Conservation (phyloP, 352 stramenopile species). For the Blastocystis sp. region DNA sequence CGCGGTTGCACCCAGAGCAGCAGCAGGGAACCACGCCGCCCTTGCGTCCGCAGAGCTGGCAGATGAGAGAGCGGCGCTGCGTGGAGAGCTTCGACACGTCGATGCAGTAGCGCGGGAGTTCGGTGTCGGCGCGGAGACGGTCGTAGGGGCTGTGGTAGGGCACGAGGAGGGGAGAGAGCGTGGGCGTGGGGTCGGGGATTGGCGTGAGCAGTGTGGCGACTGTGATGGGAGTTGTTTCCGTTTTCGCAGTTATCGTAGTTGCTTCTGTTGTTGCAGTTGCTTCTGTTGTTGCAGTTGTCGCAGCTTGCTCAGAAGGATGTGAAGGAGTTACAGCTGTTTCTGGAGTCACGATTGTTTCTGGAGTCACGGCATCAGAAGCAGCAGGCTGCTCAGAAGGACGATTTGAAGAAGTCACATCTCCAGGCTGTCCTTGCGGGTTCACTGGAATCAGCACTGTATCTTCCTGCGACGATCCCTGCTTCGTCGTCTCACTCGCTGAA, state of each 20-base stretch:
- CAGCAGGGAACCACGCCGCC: conserved; percentile 53
- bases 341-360: too few species aligned
- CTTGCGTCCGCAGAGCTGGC: conserved; percentile 28
- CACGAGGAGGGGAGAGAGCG: not conserved
- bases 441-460: conserved; percentile 11
- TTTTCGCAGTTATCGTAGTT: too few species aligned
- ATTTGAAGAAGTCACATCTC: too few species aligned
- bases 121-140: not conserved
- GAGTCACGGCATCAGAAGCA: too few species aligned
- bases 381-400: too few species aligned
- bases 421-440: not conserved
- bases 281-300: too few species aligned
- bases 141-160: not conserved
- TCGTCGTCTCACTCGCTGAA: not conserved
- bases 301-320: too few species aligned
- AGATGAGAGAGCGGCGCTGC: not conserved
- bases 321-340: too few species aligned
- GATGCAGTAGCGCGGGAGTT: conserved; percentile 6
- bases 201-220: too few species aligned
- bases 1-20: conserved; percentile 1
- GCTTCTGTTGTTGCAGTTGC: too few species aligned
- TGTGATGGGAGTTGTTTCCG: too few species aligned
- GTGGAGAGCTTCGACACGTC: not conserved
- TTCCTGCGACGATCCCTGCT: not conserved
- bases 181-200: too few species aligned